Conservation (phyloP, 176 grass and related monocot genomes). For the Rhynchospora pubera region DNA sequence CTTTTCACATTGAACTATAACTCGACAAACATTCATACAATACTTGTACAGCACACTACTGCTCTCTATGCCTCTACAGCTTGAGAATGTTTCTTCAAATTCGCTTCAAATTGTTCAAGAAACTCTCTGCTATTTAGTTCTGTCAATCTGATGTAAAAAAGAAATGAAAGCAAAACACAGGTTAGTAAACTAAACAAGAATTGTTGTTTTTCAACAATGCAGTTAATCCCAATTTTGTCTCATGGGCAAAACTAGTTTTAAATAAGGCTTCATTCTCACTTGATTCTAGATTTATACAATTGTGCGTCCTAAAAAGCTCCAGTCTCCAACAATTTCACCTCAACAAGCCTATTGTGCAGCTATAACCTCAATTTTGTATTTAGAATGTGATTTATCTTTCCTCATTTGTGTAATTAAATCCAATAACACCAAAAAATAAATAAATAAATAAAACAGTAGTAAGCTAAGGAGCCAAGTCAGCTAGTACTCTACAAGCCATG, state of each 20-base stretch:
- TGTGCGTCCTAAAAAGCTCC: neutral
- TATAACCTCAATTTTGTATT: too few species aligned
- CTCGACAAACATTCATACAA: neutral
- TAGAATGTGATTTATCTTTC: too few species aligned
- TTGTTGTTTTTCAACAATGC: neutral
- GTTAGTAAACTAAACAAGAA: neutral
- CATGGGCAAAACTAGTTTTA: neutral
- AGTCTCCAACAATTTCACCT: too few species aligned
- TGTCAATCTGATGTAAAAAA: conserved; percentile 5
- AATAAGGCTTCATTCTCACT: neutral
- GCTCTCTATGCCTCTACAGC: conserved; percentile 4
- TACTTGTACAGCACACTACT: neutral
- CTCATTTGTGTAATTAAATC: too few species aligned
- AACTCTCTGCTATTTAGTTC: conserved; percentile 23
- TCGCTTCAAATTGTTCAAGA: conserved; percentile 20
- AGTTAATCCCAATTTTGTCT: neutral
- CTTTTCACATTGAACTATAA: neutral
- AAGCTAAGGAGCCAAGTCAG: neutral
- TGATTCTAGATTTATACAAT: neutral
- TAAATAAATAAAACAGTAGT: too few species aligned
- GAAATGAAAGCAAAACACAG: neutral
- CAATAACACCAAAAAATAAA: too few species aligned
- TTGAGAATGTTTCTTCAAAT: conserved; percentile 6
- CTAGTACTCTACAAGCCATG: neutral
- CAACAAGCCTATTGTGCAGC: too few species aligned